A percentile compares a stretch with the other conserved stretches of the same genome.
Conservation (phyloP, 108 stramenopile species). For the Craspedostauros australis region DNA sequence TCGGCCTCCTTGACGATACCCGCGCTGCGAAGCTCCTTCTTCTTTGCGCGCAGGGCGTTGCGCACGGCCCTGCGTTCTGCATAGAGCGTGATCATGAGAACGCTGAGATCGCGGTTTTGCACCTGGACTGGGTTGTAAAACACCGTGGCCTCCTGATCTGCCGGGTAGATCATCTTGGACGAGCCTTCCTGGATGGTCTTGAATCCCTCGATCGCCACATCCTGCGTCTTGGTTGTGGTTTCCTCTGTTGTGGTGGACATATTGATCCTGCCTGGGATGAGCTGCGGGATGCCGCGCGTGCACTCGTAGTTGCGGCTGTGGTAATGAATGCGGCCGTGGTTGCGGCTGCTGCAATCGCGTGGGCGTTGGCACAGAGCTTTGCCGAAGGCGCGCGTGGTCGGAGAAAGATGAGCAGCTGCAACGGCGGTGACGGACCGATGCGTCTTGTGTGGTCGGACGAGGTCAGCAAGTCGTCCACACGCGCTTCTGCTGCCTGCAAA, state of each 20-base stretch:
- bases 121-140: constrained; percentile 99
- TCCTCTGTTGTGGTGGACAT: neutral
- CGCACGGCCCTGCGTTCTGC: constrained; percentile 73
- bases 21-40: constrained; percentile 44
- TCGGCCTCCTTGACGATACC: constrained; percentile 20
- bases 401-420: too few relatives aligned
- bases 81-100: constrained; percentile 85
- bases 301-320: too few relatives aligned
- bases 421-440: too few relatives aligned
- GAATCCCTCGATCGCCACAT: constrained; percentile 3
- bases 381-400: too few relatives aligned
- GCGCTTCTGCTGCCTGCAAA: too few relatives aligned
- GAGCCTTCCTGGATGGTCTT: constrained; percentile 61
- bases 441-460: too few relatives aligned
- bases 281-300: too few relatives aligned
- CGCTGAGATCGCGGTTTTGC: constrained; percentile 92
- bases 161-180: constrained; percentile 60
- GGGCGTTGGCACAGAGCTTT: too few relatives aligned
- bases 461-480: too few relatives aligned
- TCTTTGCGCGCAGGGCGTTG: constrained; percentile 32
- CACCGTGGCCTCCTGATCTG: constrained; percentile 68
- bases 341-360: too few relatives aligned
- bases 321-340: too few relatives aligned
- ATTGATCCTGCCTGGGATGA: too few relatives aligned
- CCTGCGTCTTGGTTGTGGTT: neutral